A percentile compares a stretch with the other conserved stretches of the same genome.
phyloP scores from a whole-genome alignment of 257 asterid genomes.

The Gentiana dahurica region DNA sequence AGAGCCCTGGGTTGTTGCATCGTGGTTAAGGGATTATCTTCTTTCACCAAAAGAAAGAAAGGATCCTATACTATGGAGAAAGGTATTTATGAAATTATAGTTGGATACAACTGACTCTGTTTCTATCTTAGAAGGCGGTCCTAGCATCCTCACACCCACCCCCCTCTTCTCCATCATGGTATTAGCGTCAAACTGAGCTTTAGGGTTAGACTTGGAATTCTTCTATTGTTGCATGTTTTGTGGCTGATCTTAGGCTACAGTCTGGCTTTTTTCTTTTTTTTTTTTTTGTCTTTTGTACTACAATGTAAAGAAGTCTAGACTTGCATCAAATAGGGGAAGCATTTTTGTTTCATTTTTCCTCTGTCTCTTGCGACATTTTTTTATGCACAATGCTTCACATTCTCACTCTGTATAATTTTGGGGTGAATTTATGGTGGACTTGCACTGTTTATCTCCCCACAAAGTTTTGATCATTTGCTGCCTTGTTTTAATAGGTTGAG shows the following conservation, averaged over 20 bases:
- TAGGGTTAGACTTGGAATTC: background rate
- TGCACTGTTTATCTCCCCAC: background rate
- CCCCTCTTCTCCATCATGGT: too few species aligned
- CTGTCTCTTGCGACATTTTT: background rate
- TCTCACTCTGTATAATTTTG: background rate
- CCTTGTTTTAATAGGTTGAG: constrained; percentile 52
- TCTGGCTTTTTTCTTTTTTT: too few species aligned
- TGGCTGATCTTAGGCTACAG: background rate
- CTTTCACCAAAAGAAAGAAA: constrained; percentile 79
- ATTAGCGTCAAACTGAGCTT: background rate
- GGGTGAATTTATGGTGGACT: background rate
- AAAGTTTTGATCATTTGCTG: background rate
- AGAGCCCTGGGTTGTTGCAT: constrained; percentile 78
- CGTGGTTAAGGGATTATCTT: constrained; percentile 87
- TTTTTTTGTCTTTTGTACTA: too few species aligned
- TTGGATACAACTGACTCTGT: background rate
- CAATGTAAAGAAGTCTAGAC: too few species aligned
- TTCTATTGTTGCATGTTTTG: background rate
- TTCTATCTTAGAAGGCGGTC: too few species aligned
- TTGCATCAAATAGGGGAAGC: background rate
- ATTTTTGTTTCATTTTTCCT: background rate
- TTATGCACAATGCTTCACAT: background rate
- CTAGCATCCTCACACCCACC: too few species aligned
- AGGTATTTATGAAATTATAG: constrained; percentile 31
- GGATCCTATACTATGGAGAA: constrained; percentile 63